phyloP scores from a whole-genome alignment of 768 basidiomycete genomes.

The Pulveroboletus frians region DNA sequence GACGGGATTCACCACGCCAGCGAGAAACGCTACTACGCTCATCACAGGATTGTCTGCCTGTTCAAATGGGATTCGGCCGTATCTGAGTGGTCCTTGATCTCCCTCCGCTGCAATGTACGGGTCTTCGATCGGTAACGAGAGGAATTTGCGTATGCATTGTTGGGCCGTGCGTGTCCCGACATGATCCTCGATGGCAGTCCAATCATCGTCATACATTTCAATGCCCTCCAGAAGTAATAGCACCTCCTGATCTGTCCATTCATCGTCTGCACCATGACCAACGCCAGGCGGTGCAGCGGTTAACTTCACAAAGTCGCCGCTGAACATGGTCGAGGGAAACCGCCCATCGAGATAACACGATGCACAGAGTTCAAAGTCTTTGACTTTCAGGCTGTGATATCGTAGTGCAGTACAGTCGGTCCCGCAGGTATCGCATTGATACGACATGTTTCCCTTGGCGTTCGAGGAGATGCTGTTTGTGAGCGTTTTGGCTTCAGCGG shows the following conservation, averaged over 20 bases:
- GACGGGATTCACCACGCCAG: conserved; percentile 84
- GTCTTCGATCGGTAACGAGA: conserved; percentile 95
- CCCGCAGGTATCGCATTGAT: conserved; percentile 91
- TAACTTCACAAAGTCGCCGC: conserved; percentile 93
- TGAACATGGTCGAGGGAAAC: conserved; percentile 94
- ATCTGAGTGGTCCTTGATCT: conserved; percentile 69
- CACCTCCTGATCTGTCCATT: conserved; percentile 91
- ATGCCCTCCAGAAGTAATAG: conserved; percentile 89
- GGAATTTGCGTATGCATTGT: conserved; percentile 93
- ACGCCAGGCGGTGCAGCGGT: conserved; percentile 36
- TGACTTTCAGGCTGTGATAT: conserved; percentile 91
- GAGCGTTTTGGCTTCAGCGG: conserved; percentile 63
- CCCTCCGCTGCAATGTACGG: conserved; percentile 78
- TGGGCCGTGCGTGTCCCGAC: conserved; percentile 89
- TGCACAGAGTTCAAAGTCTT: conserved; percentile 85
- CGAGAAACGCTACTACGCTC: conserved; percentile 96
- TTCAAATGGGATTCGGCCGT: conserved; percentile 81
- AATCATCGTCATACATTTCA: conserved; percentile 98
- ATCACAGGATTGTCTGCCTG: conserved; percentile 97
- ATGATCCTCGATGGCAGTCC: conserved; percentile 88
- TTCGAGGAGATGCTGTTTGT: conserved; percentile 46
- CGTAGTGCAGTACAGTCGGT: conserved; percentile 84
- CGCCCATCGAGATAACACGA: conserved; percentile 95
- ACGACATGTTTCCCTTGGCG: conserved; percentile 47
- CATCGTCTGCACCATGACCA: conserved; percentile 44